Conservation (phyloP, 768 basidiomycete species). For the Termitomyces sp. region DNA sequence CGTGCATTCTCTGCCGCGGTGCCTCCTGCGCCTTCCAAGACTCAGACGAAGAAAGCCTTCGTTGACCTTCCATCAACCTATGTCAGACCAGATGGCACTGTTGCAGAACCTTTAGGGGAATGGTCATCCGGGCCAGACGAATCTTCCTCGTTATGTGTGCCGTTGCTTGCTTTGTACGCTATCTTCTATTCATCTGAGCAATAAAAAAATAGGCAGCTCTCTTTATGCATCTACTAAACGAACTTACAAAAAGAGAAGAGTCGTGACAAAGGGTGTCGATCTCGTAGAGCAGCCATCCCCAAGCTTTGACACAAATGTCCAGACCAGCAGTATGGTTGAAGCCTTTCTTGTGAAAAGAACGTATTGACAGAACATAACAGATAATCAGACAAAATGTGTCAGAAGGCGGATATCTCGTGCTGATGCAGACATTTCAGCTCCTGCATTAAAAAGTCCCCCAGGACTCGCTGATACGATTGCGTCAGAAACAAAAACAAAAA, state of each 20-base stretch:
- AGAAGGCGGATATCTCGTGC: background rate
- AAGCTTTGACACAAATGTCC: background rate
- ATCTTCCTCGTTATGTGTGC: conserved; percentile 2
- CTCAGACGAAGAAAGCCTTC: conserved; percentile 43
- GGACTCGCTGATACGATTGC: background rate
- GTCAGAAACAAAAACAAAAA: background rate
- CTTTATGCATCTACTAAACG: background rate
- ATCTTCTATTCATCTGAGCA: background rate
- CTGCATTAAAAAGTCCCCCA: background rate
- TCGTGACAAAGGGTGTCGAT: background rate
- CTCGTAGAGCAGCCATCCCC: background rate
- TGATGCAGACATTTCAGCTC: background rate
- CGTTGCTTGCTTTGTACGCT: background rate
- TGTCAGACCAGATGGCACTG: conserved; percentile 35
- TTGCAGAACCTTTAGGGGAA: conserved; percentile 34
- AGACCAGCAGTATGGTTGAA: background rate
- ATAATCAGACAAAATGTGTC: conserved; percentile 3
- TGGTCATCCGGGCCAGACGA: conserved; percentile 29
- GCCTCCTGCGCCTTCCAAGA: conserved; percentile 1
- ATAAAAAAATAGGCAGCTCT: background rate
- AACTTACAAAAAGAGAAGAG: background rate
- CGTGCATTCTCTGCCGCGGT: conserved; percentile 4
- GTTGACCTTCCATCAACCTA: conserved; percentile 51
- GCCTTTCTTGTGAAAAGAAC: background rate
- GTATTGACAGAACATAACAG: background rate